Base-by-base conservation (phyloP, 768 basidiomycete species). In the Tulasnella calospora region DNA sequence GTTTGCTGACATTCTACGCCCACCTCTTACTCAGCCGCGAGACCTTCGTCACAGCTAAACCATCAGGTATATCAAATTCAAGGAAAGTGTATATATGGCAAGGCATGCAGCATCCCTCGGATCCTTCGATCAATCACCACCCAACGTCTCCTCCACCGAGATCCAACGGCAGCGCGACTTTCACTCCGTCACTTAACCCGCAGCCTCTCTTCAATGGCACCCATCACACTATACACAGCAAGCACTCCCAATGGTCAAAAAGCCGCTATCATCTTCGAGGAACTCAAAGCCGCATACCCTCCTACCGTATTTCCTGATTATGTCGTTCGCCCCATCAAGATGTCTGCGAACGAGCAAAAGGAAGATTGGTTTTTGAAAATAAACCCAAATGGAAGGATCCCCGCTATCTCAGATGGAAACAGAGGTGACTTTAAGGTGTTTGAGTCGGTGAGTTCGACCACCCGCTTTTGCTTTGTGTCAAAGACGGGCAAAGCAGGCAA, bases 311-410 rank as follows among this genome's bases (percentile, higher is more conserved):
- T 44, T 44, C 41, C 41, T 8, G 41, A 44, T 8, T 85, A 85
- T 78, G 83, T 83, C 67, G 81, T 82, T 72, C 73, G 80, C 79
- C 86, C 82, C 69, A 87, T 96, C 80, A 85, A 89, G 78, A 86
- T 95, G 80, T 83, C 83, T 19, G 89, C 88, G 80, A 91, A 91
- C 81, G 85, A 86, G n/a, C 94, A 95, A 85, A 96, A 95, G 85
- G 89, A 92, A 82, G 88, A 88, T 0, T 94, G 92, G 92, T 95
- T 91, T 85, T 87, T 95, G 44, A 36, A 80, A 57, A 82, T 91
- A 80, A 93, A 92, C 83, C 92, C 91, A 9, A 93, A 92, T 46
- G 87, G 87, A 0, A 85, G 92, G 71, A 93, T 94, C 76, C 92
- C 93, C 6, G 87, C 88, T 36, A 84, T 94, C 46, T 85, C 90